These are phyloP conservation scores for Penicillium sp. DNA, from an alignment of 2,329 filamentous ascomycete species.

Conservation along the genomic window DNA sequence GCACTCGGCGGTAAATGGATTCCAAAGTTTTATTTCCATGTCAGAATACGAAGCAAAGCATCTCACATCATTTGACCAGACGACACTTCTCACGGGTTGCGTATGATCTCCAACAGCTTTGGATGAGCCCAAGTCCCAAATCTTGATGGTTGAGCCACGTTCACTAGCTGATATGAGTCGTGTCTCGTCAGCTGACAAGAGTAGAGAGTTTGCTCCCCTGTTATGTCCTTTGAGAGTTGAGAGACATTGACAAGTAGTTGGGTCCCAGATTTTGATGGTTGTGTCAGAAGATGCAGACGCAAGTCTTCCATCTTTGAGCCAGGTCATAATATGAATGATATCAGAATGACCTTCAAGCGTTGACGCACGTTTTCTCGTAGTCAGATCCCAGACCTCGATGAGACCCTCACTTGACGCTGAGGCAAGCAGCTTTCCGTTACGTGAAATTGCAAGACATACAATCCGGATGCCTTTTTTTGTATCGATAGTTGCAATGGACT, in stretches of 20 bases:
- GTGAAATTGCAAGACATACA: not conserved
- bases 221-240: constrained; percentile 3
- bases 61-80: not conserved
- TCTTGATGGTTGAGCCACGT: not conserved
- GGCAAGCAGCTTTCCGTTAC: not conserved
- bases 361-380: not conserved
- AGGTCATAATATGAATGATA: not conserved
- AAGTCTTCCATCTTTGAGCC: not conserved
- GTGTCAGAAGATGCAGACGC: not conserved
- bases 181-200: constrained; percentile 1
- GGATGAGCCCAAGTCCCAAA: not conserved
- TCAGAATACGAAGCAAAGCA: not conserved
- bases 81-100: not conserved
- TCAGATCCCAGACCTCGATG: not conserved
- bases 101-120: not conserved
- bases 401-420: not conserved
- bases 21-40: not conserved
- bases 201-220: not conserved
- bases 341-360: not conserved
- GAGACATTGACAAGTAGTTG: constrained; percentile 4
- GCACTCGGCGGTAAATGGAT: not conserved
- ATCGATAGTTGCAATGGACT: not conserved
- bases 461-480: not conserved
- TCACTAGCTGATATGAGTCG: not conserved
- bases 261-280: not conserved